Evolutionary conservation across 2,329 filamentous ascomycete species (phyloP).

Genomic region (Botrytis aclada): DNA sequence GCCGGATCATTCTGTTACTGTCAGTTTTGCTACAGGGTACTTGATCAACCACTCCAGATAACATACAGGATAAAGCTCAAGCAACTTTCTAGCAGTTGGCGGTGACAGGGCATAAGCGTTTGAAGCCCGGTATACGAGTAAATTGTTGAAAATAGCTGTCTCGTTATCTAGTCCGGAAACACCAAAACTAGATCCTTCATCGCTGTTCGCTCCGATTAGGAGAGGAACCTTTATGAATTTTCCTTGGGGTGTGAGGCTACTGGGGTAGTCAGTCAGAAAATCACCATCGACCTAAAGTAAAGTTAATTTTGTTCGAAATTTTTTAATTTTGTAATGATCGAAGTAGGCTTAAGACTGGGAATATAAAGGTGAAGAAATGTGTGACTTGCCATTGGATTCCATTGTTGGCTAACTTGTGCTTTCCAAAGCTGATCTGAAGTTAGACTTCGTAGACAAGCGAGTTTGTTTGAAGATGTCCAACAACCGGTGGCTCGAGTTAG

Average conservation of each 20-base stretch:
- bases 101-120: constrained; percentile 46
- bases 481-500: constrained; percentile 37
- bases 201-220: constrained; percentile 48
- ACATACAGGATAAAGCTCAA: constrained; percentile 45
- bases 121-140: constrained; percentile 42
- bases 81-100: constrained; percentile 43
- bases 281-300: constrained; percentile 41
- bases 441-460: constrained; percentile 29
- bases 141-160: constrained; percentile 43
- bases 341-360: background rate
- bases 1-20: constrained; percentile 43
- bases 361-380: background rate
- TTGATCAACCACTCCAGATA: background rate
- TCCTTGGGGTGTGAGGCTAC: constrained; percentile 43
- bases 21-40: background rate
- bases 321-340: background rate
- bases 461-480: constrained; percentile 25
- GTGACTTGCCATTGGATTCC: constrained; percentile 25
- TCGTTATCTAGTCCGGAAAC: constrained; percentile 43
- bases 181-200: constrained; percentile 47
- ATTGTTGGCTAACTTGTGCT: constrained; percentile 25
- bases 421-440: constrained; percentile 25
- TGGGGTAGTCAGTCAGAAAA: constrained; percentile 48
- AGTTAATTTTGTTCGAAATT: background rate
- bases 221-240: constrained; percentile 46